Evolutionary conservation across 495 filamentous ascomycete genomes (phyloP).

Genomic region (Aspergillus campestris): DNA sequence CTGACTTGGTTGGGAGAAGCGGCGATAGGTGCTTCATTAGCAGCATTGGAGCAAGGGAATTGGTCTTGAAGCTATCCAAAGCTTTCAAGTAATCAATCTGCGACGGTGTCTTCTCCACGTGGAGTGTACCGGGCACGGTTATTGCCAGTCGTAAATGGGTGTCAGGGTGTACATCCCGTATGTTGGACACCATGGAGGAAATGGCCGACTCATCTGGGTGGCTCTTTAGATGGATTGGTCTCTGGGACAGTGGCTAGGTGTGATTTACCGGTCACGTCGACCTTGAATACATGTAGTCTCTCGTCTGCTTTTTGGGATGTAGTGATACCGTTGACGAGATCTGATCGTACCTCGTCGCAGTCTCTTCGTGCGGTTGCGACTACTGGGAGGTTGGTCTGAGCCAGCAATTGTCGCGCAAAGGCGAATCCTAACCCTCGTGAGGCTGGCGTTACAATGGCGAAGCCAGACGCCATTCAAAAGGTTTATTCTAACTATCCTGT

Average conservation of each 20-base stretch:
- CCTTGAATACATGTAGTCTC: constrained; percentile 45
- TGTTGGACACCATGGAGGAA: constrained; percentile 24
- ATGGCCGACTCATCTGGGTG: constrained; percentile 34
- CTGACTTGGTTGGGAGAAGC: constrained; percentile 52
- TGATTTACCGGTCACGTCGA: constrained; percentile 51
- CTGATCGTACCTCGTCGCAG: constrained; percentile 38
- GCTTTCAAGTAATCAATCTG: constrained; percentile 51
- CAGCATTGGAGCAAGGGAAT: constrained; percentile 64
- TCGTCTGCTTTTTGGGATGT: constrained; percentile 26
- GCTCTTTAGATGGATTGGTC: constrained; percentile 4
- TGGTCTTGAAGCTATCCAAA: constrained; percentile 55
- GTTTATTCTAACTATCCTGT: not conserved
- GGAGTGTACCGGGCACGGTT: constrained; percentile 61
- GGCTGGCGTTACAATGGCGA: constrained; percentile 45
- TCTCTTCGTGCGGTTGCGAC: constrained; percentile 63
- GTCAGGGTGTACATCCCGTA: constrained; percentile 38
- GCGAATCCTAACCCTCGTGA: constrained; percentile 70
- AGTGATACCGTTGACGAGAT: constrained; percentile 43
- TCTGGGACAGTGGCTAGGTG: not conserved
- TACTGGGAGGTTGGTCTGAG: constrained; percentile 56
- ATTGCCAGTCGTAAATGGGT: constrained; percentile 61
- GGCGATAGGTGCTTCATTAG: constrained; percentile 64
- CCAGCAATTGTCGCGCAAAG: constrained; percentile 58
- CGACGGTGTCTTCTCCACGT: constrained; percentile 62
- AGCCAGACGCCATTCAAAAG: not conserved